Evolutionary conservation across 495 filamentous ascomycete genomes (phyloP).

Genomic region (Trichoderma orchidacearum): DNA sequence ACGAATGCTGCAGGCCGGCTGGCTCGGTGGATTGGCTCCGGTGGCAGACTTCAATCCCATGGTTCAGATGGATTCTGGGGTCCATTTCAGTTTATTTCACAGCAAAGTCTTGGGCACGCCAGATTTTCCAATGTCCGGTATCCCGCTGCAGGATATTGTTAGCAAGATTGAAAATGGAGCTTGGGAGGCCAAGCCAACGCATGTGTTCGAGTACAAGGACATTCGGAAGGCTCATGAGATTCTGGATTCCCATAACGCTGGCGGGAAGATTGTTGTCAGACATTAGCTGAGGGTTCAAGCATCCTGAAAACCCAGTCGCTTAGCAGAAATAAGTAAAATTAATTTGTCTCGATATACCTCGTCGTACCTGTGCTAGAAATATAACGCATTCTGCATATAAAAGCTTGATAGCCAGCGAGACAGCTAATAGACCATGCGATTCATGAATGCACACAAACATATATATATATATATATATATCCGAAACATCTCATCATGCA

Average conservation of each 20-base stretch:
- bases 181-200: constrained; percentile 16
- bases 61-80: constrained; percentile 30
- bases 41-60: constrained; percentile 33
- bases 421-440: too few species aligned
- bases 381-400: too few species aligned
- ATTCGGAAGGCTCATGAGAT: constrained; percentile 20
- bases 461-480: too few species aligned
- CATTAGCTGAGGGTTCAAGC: background rate
- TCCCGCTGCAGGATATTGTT: constrained; percentile 29
- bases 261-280: constrained; percentile 25
- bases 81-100: constrained; percentile 37
- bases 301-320: background rate
- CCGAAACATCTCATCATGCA: too few species aligned
- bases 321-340: too few species aligned
- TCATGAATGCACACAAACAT: too few species aligned
- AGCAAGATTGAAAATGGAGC: constrained; percentile 12
- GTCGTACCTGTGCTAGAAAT: too few species aligned
- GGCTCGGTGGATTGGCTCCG: constrained; percentile 30
- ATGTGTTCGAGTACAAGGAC: constrained; percentile 19
- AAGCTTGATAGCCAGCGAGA: too few species aligned
- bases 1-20: constrained; percentile 27
- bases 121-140: constrained; percentile 27
- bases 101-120: constrained; percentile 25
- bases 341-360: too few species aligned
- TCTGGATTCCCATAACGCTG: constrained; percentile 17